Percentiles rank a stretch among this genome's conserved stretches.
Evolutionary conservation across 352 stramenopile genomes (phyloP).

Genomic region (Phytopythium chamaehyphon): DNA sequence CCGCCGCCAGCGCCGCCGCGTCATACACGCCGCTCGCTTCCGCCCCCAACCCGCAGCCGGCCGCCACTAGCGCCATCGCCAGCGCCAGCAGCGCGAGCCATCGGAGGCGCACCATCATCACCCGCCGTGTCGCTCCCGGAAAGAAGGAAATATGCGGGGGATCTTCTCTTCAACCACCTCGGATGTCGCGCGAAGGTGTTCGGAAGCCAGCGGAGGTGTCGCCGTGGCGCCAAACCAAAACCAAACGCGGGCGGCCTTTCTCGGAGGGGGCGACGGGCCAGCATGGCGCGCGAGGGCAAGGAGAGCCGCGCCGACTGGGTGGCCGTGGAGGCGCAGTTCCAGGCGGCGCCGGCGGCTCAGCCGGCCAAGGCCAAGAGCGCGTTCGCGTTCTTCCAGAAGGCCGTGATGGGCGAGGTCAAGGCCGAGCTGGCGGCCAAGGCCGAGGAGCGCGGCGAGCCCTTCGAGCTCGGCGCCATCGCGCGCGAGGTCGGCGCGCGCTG

Average conservation of each 20-base stretch:
- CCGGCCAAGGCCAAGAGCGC: slow-evolving; percentile 64
- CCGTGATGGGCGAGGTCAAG: slow-evolving; percentile 60
- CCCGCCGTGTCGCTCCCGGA: too few species aligned
- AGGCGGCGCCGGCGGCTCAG: slow-evolving; percentile 34
- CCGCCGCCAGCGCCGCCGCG: slow-evolving; percentile 3
- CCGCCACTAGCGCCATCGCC: neutral
- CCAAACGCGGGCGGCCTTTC: too few species aligned
- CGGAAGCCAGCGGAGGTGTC: too few species aligned
- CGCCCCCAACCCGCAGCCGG: neutral
- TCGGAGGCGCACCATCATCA: too few species aligned
- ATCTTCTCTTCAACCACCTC: neutral
- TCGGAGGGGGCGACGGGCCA: too few species aligned
- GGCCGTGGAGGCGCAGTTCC: slow-evolving; percentile 76
- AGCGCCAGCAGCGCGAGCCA: neutral
- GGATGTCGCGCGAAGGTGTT: too few species aligned
- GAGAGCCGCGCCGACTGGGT: slow-evolving; percentile 76
- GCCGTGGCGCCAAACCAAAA: too few species aligned
- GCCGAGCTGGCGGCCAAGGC: slow-evolving; percentile 37
- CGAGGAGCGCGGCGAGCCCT: slow-evolving; percentile 37
- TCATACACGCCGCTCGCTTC: neutral
- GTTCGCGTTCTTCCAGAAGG: slow-evolving; percentile 81
- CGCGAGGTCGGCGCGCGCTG: slow-evolving; percentile 79
- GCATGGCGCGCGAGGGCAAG: slow-evolving; percentile 39
- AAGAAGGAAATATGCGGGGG: too few species aligned
- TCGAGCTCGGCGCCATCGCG: slow-evolving; percentile 64